Conservation (phyloP, 768 basidiomycete species). For the Panaeolus cyanescens region DNA sequence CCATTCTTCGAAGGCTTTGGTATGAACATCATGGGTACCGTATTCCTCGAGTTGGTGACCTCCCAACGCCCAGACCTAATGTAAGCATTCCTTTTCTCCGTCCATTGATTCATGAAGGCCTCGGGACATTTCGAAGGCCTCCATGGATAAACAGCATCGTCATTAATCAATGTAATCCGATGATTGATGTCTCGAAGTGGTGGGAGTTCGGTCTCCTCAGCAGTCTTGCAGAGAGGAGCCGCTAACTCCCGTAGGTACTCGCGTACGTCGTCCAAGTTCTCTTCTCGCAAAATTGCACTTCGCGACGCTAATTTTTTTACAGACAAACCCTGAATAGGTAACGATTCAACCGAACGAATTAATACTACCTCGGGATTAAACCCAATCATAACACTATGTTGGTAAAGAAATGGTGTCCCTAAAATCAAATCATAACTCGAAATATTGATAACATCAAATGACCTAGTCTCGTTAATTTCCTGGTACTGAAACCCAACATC, state of each 20-base stretch:
- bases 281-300: conserved; percentile 33
- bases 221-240: conserved; percentile 15
- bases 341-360: conserved; percentile 19
- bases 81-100: conserved; percentile 29
- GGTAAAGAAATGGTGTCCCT: conserved; percentile 40
- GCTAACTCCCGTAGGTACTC: conserved; percentile 20
- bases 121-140: conserved; percentile 38
- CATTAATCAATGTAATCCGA: conserved; percentile 39
- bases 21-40: conserved; percentile 36
- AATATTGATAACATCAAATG: conserved; percentile 42
- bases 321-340: conserved; percentile 15
- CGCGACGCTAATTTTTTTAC: conserved; percentile 19
- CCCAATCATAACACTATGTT: conserved; percentile 27
- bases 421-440: conserved; percentile 42
- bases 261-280: conserved; percentile 8
- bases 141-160: conserved; percentile 31
- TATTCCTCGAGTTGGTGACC: conserved; percentile 30
- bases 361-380: conserved; percentile 27
- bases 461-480: conserved; percentile 24
- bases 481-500: conserved; percentile 33
- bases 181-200: conserved; percentile 43
- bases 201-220: conserved; percentile 32
- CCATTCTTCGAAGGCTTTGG: conserved; percentile 24
- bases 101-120: conserved; percentile 30
- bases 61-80: conserved; percentile 29